Base-by-base conservation (phyloP, 148 eudicot species). In the Rhododendron simsii region DNA sequence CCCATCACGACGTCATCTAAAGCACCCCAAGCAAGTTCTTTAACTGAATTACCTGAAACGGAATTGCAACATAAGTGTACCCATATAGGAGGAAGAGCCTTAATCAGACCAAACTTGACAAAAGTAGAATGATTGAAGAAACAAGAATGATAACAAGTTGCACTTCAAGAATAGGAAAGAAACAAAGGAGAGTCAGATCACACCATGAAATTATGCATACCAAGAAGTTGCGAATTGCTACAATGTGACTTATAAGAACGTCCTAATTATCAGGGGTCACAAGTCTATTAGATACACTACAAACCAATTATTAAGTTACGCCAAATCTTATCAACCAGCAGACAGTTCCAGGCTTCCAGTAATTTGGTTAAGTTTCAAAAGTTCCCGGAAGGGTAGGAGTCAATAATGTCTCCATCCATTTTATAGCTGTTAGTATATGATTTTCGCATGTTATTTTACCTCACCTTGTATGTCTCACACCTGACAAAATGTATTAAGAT, bases 1-100 rank as follows among this genome's bases (percentile, higher is more conserved):
- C 98, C 98, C 98, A 94, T 97, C 87, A 97, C 99, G 87, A 95
- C 96, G 90, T 97, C 98, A 90, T 97, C 99, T 90, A 97, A 89
- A 82, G 98, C 91, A 87, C 99, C 99, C 99, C 99, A 97, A 67
- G 96, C 93, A 82, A 97, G 94, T 88, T 97, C 98, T 90, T 86
- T 91, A 76, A 87, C 93, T 86, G 92, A 89, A 86, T 87, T 92
- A 74, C 88, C 99, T 97, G 92, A 81, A 86, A 67, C 81, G 51
- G 33, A 41, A 47, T 51, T 30, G 77, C 63, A 84, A 48, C 30
- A 80, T 50, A 57, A 81, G 81, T 65, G 82, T 20, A 80, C 18
- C 57, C 35, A 80, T 16, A 86, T 39, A 28, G 28, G 30, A 82
- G 51, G 18, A 47, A 35, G 73, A 61, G 65, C 45, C 75, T 23